phyloP scores from a whole-genome alignment of 2,329 filamentous ascomycete species.

The Fusarium sp. region DNA sequence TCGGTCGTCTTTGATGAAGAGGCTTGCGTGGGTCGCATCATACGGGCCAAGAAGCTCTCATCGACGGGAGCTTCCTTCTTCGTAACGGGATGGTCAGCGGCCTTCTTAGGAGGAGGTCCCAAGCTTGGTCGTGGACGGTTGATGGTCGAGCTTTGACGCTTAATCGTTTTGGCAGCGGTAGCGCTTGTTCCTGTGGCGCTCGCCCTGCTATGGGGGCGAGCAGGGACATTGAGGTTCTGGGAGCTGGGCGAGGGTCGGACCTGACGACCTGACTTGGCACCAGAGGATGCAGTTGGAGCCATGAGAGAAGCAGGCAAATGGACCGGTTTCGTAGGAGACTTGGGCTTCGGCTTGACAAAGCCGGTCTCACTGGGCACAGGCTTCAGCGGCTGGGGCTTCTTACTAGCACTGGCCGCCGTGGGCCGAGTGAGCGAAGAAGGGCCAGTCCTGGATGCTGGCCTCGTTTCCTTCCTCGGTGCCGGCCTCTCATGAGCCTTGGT shows the following conservation, averaged over 20 bases:
- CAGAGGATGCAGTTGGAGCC: slow-evolving; percentile 77
- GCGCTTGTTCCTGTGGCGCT: slow-evolving; percentile 48
- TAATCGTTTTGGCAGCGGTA: slow-evolving; percentile 49
- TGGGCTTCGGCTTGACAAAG: slow-evolving; percentile 70
- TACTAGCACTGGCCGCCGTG: slow-evolving; percentile 48
- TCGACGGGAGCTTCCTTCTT: slow-evolving; percentile 69
- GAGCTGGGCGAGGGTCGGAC: slow-evolving; percentile 49
- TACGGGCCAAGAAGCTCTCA: slow-evolving; percentile 80
- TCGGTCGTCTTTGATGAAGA: slow-evolving; percentile 76
- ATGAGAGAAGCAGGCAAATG: slow-evolving; percentile 75
- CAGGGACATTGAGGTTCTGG: slow-evolving; percentile 47
- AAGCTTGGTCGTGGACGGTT: slow-evolving; percentile 63
- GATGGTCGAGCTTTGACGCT: slow-evolving; percentile 59
- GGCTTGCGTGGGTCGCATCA: slow-evolving; percentile 81
- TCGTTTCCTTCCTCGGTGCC: slow-evolving; percentile 50
- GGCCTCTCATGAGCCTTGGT: slow-evolving; percentile 42
- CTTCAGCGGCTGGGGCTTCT: slow-evolving; percentile 59
- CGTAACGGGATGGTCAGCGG: slow-evolving; percentile 46
- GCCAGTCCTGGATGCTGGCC: slow-evolving; percentile 40
- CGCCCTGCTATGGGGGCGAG: slow-evolving; percentile 60
- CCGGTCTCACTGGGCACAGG: slow-evolving; percentile 53
- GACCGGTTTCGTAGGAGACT: slow-evolving; percentile 76
- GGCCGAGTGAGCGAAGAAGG: slow-evolving; percentile 43
- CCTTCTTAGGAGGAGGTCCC: slow-evolving; percentile 69
- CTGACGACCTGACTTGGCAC: slow-evolving; percentile 63